Base-by-base conservation (phyloP, 1,139 yeast genomes). In the Protomyces inundatus region DNA sequence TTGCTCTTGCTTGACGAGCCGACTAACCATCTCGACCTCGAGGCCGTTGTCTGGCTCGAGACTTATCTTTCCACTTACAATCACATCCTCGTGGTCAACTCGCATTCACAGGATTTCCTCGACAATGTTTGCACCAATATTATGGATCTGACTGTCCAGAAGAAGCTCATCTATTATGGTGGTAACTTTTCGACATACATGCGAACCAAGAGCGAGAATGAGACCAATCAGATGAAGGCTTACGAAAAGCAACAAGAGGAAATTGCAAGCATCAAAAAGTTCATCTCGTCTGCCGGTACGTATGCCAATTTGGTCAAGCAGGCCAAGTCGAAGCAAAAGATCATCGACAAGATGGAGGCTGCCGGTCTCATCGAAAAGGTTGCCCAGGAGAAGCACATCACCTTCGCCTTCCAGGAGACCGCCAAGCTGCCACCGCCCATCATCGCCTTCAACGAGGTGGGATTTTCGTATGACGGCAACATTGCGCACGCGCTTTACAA, bases 341-440 rank as follows among this genome's bases (percentile, higher is more conserved):
- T 93, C 76, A 83, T 93, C 78, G 98, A 93, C 80, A 95, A 95
- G 86, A 95, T 93, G 98, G 98, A 93, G 80, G 98, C 98, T 71
- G 98, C 93, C 76, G 99, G 98, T 75, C 84, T 93, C 73, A 88
- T 93, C 74, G 90, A 89, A 79, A 86, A 96, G 66, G 98, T 95
- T 70, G 91, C 85, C 66, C 88, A 89, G 62, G 98, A 93, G 77
- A 89, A 83, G 79, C 96, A 90, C 40, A 93, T 93, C 77, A 84
- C 95, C 2, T 93, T 93, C 84, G 83, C 88, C 74, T 93, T 95
- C 84, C 91, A 98, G 65, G 91, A 86, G 54, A 97, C 93, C 68
- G 98, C 93, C 77, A 90, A 95, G 82, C 83, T 93, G 72, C 98
- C 98, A 69, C 98, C 99, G 69, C 99, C 99, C 75, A 98, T 93